Conservation (phyloP, 1,284 basidiomycete genomes). For the Apiotrichum mycotoxinovorans region DNA sequence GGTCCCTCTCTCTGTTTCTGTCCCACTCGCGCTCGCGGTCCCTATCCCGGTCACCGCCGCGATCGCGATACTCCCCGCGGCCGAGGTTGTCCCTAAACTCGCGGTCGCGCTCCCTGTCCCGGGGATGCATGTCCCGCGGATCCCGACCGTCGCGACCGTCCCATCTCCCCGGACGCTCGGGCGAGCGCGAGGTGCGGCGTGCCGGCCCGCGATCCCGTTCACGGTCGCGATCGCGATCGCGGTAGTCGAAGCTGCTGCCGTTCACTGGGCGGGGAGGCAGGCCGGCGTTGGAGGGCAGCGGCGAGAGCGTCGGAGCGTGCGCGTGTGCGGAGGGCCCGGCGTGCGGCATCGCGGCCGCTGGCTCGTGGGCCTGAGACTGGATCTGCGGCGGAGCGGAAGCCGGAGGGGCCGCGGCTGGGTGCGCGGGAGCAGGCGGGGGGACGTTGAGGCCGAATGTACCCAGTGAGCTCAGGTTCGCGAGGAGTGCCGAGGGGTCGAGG, state of each 20-base stretch:
- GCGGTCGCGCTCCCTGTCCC: background rate
- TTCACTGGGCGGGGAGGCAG: background rate
- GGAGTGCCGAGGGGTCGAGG: slow-evolving; percentile 27
- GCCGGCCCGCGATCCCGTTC: no score
- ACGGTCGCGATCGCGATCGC: no score
- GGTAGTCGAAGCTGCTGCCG: background rate
- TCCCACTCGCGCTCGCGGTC: background rate
- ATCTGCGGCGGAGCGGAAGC: background rate
- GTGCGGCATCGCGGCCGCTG: background rate
- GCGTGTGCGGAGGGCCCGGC: background rate
- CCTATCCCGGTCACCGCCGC: no score
- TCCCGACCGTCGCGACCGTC: background rate
- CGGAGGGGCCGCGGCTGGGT: background rate
- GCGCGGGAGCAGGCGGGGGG: background rate
- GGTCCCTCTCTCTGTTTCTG: background rate
- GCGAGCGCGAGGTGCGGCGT: slow-evolving; percentile 1
- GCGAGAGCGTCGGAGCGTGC: background rate
- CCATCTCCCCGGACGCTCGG: background rate
- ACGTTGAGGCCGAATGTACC: background rate
- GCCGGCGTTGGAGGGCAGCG: background rate
- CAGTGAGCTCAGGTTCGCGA: slow-evolving; percentile 25
- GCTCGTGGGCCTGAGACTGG: background rate
- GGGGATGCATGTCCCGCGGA: background rate
- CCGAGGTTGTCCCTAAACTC: background rate
- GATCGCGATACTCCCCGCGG: background rate